These are phyloP conservation scores for Graphilbum sp. DNA, from an alignment of 2,329 filamentous ascomycete genomes.

Conservation along the genomic window DNA sequence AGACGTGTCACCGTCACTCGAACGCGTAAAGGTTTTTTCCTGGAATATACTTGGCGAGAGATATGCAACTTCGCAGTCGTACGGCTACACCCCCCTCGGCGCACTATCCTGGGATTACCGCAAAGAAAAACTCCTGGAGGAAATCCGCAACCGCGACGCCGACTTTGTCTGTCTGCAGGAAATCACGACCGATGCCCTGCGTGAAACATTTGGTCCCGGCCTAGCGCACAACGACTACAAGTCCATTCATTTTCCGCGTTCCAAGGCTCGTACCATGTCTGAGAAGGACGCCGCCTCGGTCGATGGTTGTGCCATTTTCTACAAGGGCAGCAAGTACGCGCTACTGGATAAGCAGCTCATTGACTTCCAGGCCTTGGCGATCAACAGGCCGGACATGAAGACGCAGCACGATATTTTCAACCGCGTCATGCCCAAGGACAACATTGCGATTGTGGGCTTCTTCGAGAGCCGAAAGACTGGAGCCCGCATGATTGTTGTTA, in stretches of 20 bases:
- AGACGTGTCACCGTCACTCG: slow-evolving; percentile 38
- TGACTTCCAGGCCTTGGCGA: slow-evolving; percentile 80
- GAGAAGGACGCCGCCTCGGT: slow-evolving; percentile 80
- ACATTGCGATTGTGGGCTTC: slow-evolving; percentile 84
- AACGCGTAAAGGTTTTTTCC: slow-evolving; percentile 72
- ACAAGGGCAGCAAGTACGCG: slow-evolving; percentile 73
- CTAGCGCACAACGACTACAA: slow-evolving; percentile 82
- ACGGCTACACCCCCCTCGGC: slow-evolving; percentile 75
- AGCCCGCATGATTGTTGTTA: slow-evolving; percentile 81
- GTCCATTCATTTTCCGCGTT: slow-evolving; percentile 83
- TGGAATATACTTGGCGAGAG: slow-evolving; percentile 96
- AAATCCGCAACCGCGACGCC: slow-evolving; percentile 62
- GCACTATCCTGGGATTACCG: slow-evolving; percentile 81
- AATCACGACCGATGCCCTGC: slow-evolving; percentile 80
- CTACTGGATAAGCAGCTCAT: slow-evolving; percentile 87
- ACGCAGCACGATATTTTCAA: slow-evolving; percentile 97
- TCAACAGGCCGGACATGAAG: slow-evolving; percentile 93
- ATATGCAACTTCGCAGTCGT: slow-evolving; percentile 69
- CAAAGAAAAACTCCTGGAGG: slow-evolving; percentile 64
- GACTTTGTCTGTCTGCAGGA: slow-evolving; percentile 92
- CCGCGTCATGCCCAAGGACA: slow-evolving; percentile 94
- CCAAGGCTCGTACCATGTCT: slow-evolving; percentile 77
- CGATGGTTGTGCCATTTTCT: slow-evolving; percentile 93
- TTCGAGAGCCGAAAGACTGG: slow-evolving; percentile 84
- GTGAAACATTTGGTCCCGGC: slow-evolving; percentile 77